phyloP scores from a whole-genome alignment of 306 rosid species.

The Prunus mongolica region DNA sequence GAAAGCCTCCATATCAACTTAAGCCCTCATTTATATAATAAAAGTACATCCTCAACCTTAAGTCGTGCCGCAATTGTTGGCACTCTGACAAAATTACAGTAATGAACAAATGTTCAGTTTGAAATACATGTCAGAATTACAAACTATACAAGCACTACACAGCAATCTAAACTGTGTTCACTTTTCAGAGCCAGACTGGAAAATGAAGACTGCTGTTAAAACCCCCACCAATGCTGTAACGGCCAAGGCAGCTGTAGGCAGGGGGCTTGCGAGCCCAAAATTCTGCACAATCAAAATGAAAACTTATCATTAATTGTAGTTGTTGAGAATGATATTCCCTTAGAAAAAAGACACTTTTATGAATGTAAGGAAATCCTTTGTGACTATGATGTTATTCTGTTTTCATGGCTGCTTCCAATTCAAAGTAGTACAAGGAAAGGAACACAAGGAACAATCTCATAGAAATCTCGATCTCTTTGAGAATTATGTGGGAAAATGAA shows the following conservation, averaged over 20 bases:
- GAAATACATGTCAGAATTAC: constrained; percentile 17
- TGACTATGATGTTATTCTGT: not conserved
- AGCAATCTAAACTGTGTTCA: constrained; percentile 27
- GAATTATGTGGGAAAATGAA: not conserved
- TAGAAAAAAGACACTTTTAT: not conserved
- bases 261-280: constrained; percentile 65
- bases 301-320: not conserved
- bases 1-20: constrained; percentile 5
- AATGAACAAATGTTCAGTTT: constrained; percentile 22
- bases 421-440: not conserved
- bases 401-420: not conserved
- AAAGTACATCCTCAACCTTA: constrained; percentile 19
- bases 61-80: constrained; percentile 25
- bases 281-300: constrained; percentile 55
- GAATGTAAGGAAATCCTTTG: not conserved
- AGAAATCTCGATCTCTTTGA: not conserved
- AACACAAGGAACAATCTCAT: not conserved
- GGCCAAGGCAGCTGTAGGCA: constrained; percentile 82
- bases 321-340: not conserved
- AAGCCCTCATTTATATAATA: not conserved
- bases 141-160: constrained; percentile 28
- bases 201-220: constrained; percentile 78
- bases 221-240: constrained; percentile 83
- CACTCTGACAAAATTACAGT: constrained; percentile 26
- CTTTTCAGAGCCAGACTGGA: constrained; percentile 84